These are phyloP conservation scores for Coemansia sp. DNA, from an alignment of 192 early-diverging fungal genomes.

Conservation along the genomic window DNA sequence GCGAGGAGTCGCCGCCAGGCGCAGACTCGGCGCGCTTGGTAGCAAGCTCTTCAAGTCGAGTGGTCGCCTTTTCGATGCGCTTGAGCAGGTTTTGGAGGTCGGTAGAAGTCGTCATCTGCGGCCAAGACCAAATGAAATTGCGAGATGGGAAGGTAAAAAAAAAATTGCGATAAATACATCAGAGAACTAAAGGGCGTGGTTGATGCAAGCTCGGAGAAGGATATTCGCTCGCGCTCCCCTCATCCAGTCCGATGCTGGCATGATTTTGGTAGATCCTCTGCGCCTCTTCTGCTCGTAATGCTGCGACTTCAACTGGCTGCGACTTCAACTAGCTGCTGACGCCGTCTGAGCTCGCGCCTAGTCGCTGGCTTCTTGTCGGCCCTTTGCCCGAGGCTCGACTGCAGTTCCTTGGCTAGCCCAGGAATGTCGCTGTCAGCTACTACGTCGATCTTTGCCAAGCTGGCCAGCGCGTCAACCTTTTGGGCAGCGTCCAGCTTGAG, in stretches of 20 bases:
- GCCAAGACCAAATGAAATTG: background rate
- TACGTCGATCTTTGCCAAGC: slow-evolving; percentile 9
- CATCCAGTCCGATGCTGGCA: too few species aligned
- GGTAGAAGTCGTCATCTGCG: slow-evolving; percentile 43
- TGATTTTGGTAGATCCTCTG: background rate
- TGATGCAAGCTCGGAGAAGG: background rate
- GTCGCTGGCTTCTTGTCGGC: background rate
- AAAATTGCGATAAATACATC: too few species aligned
- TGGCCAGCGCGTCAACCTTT: background rate
- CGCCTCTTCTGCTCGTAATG: too few species aligned
- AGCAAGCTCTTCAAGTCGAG: slow-evolving; percentile 86
- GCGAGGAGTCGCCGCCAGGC: background rate
- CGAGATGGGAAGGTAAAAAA: slow-evolving; percentile 6
- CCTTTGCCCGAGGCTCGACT: background rate
- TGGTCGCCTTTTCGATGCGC: slow-evolving; percentile 91
- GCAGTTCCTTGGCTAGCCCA: slow-evolving; percentile 10
- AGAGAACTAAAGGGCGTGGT: too few species aligned
- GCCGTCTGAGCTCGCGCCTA: slow-evolving; percentile 21
- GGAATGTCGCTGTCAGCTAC: slow-evolving; percentile 4
- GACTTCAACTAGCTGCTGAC: slow-evolving; percentile 42
- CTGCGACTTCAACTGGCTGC: slow-evolving; percentile 19
- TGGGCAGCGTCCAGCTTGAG: background rate
- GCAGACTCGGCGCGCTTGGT: slow-evolving; percentile 55
- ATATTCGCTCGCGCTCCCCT: too few species aligned
- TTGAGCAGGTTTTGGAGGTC: slow-evolving; percentile 71